A percentile compares a stretch with the other conserved stretches of the same genome.
Conservation (phyloP, 768 basidiomycete species). For the Psilocybe subaeruginosa region DNA sequence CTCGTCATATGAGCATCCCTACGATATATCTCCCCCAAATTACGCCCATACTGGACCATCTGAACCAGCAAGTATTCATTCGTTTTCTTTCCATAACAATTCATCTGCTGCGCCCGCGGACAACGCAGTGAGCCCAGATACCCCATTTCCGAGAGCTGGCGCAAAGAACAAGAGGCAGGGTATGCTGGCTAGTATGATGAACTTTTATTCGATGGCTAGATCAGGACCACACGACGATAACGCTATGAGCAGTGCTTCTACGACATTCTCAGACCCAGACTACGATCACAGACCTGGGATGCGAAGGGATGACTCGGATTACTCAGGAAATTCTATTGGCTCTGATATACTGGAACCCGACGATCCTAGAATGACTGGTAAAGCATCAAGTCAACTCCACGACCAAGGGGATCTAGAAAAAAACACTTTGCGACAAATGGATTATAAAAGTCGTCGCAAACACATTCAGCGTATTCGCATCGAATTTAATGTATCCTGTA, state of each 20-base stretch:
- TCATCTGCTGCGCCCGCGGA: neutral
- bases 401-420: conserved; percentile 67
- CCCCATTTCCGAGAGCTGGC: conserved; percentile 16
- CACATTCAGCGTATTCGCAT: conserved; percentile 66
- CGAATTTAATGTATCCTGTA: conserved; percentile 77
- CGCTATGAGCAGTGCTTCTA: neutral
- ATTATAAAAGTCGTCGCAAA: conserved; percentile 69
- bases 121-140: neutral
- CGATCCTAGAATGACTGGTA: conserved; percentile 70
- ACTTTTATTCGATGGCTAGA: conserved; percentile 49
- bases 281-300: conserved; percentile 22
- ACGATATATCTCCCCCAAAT: conserved; percentile 59
- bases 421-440: conserved; percentile 63
- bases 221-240: conserved; percentile 20
- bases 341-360: conserved; percentile 69
- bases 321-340: conserved; percentile 41
- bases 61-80: neutral
- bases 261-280: conserved; percentile 6
- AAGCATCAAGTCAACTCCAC: conserved; percentile 49
- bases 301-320: conserved; percentile 45
- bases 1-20: conserved; percentile 62
- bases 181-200: conserved; percentile 52
- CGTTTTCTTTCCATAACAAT: neutral
- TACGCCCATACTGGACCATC: conserved; percentile 37
- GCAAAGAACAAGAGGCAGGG: conserved; percentile 43